Conservation (phyloP, 768 basidiomycete species). For the Asterophora parasitica region DNA sequence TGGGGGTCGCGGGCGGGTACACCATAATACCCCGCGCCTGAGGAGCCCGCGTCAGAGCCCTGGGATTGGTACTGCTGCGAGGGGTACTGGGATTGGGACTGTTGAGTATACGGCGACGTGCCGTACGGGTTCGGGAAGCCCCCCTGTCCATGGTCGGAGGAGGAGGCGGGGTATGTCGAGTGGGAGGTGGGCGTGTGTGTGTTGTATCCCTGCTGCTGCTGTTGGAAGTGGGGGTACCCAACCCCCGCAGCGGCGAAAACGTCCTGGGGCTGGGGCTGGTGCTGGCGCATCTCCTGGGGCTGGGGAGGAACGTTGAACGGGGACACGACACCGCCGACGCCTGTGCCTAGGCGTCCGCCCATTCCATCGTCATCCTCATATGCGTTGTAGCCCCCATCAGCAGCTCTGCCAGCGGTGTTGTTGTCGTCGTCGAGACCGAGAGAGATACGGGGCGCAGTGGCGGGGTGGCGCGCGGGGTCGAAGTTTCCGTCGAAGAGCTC, state of each 20-base stretch:
- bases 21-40: slow-evolving; percentile 3
- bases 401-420: too few relatives aligned
- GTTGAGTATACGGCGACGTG: too few relatives aligned
- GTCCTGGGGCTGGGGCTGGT: not conserved
- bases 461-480: slow-evolving; percentile 27
- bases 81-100: too few relatives aligned
- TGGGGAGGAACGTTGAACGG: slow-evolving; percentile 22
- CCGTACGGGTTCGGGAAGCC: slow-evolving; percentile 2
- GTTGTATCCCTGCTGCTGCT: not conserved
- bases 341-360: slow-evolving; percentile 28
- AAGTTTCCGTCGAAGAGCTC: slow-evolving; percentile 38
- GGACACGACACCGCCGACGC: slow-evolving; percentile 28
- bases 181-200: too few relatives aligned
- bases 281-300: slow-evolving; percentile 2
- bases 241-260: not conserved
- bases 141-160: too few relatives aligned
- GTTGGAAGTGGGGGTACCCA: not conserved
- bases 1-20: too few relatives aligned
- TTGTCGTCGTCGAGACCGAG: not conserved
- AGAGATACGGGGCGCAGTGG: slow-evolving; percentile 13
- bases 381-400: too few relatives aligned
- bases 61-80: not conserved
- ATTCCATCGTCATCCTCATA: slow-evolving; percentile 28
- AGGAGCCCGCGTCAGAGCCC: slow-evolving; percentile 1
- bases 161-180: too few relatives aligned